Percentiles rank a stretch among this genome's conserved stretches.
Evolutionary conservation across 305 asterid genomes (phyloP).

Genomic region (Solanum hybrid): DNA sequence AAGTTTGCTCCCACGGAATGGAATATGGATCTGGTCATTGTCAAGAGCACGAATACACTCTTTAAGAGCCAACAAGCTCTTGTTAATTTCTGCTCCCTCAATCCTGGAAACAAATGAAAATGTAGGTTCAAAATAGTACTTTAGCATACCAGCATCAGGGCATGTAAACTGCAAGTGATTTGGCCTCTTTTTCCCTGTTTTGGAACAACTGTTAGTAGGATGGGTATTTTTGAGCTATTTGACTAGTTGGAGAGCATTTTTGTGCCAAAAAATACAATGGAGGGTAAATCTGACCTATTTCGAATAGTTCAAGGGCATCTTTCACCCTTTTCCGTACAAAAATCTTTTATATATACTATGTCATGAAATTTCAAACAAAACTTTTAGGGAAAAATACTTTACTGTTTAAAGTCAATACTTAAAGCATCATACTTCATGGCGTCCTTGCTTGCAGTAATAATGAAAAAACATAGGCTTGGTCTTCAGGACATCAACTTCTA

Average conservation of each 20-base stretch:
- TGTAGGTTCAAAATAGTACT: neutral
- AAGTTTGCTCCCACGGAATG: constrained; percentile 96
- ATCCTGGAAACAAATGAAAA: constrained; percentile 45
- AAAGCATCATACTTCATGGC: neutral
- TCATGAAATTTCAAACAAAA: neutral
- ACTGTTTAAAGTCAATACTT: neutral
- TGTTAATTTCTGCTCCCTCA: constrained; percentile 98
- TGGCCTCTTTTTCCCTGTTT: neutral
- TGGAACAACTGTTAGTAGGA: neutral
- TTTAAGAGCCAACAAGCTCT: constrained; percentile 90
- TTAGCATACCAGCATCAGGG: constrained; percentile 3
- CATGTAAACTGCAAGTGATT: neutral
- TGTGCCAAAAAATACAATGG: neutral
- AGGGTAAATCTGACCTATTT: neutral
- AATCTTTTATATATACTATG: neutral
- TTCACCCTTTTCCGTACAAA: neutral
- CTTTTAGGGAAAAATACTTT: neutral
- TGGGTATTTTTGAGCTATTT: neutral
- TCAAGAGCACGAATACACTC: constrained; percentile 97
- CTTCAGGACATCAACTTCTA: neutral
- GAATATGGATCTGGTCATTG: constrained; percentile 95
- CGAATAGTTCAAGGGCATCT: neutral
- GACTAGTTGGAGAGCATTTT: neutral
- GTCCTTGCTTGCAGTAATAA: neutral
- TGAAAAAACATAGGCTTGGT: neutral